Evolutionary conservation across 2,329 filamentous ascomycete species (phyloP), one percentile per base, ranked within the genome.

Genomic region (Blastomyces parvus): DNA sequence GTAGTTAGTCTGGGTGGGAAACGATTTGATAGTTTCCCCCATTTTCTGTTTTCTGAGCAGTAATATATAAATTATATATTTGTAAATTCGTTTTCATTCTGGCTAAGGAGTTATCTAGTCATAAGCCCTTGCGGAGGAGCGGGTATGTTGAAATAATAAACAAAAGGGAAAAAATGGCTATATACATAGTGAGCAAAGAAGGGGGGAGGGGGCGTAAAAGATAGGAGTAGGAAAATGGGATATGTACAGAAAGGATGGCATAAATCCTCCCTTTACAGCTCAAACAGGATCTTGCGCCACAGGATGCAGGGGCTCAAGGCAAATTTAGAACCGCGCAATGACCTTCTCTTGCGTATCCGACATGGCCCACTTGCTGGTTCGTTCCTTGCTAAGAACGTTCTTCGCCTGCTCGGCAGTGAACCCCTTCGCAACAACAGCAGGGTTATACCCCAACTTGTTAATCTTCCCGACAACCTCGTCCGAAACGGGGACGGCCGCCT

Each of bases 381-480:
- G 83, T 76, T 83, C 88, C 80, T 88, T 91, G 72, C 88, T 87
- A 69, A 91, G 84, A 27, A 85, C 83, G 50, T 78, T 78, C 65
- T 87, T 88, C 17, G 82, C 83, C 79, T 97, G 91, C 67, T 82
- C 85, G 65, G 83, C 83, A 0, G 91, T 96, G 76, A 96, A 95
- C 0, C 91, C 92, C 80, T 88, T 91, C 17, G 93, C 93, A 76
- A 89, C 87, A 5, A 91, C 87, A 3, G 93, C 93, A 25, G 93
- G 93, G 74, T 97, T 97, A 72, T 97, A 97, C 0, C 91, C 92
- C 25, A 96, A 77, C 59, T 84, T 83, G 62, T 83, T 91, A 65
- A 77, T 74, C 79, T 82, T 84, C 1, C 82, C 89, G 1, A 96
- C 83, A 57, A 84, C 82, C 3, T 81, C 83, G 61, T 84, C 85